A percentile compares a stretch with the other conserved stretches of the same genome.
These are phyloP conservation scores for Hygrophorus russula DNA, from an alignment of 768 basidiomycete species.

Conservation along the genomic window DNA sequence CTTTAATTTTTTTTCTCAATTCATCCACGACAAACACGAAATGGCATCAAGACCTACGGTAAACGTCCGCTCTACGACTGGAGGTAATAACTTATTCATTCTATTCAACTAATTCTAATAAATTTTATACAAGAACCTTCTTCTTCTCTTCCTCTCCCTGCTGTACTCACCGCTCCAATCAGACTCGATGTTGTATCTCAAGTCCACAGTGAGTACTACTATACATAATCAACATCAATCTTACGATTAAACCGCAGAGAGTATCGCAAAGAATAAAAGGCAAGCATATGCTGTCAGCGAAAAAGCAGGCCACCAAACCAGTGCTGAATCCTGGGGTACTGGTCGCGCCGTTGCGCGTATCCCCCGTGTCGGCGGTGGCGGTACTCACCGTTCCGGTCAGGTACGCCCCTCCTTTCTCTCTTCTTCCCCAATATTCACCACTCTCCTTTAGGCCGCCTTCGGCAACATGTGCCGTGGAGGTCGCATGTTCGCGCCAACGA, in stretches of 20 bases:
- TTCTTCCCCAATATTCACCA: conserved; percentile 6
- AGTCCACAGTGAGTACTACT: conserved; percentile 88
- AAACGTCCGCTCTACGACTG: conserved; percentile 63
- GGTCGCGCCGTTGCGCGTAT: conserved; percentile 99
- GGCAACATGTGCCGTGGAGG: conserved; percentile 99
- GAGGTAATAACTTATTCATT: conserved; percentile 37
- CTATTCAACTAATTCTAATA: not conserved
- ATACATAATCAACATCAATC: not conserved
- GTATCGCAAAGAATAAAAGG: conserved; percentile 94
- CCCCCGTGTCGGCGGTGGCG: conserved; percentile 98
- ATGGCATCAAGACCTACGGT: conserved; percentile 96
- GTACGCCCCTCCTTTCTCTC: conserved; percentile 25
- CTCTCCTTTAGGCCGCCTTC: conserved; percentile 70
- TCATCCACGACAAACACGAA: conserved; percentile 26
- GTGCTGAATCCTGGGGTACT: conserved; percentile 99
- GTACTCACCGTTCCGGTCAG: conserved; percentile 98
- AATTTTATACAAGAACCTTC: conserved; percentile 53
- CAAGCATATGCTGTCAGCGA: conserved; percentile 95
- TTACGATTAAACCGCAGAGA: conserved; percentile 46
- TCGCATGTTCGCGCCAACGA: conserved; percentile 99
- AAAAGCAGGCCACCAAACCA: conserved; percentile 99
- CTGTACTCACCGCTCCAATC: conserved; percentile 96
- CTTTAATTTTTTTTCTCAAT: conserved; percentile 7
- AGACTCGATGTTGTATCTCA: conserved; percentile 96
- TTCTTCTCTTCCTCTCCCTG: conserved; percentile 83